Conservation (phyloP, 192 early-diverging fungal species). For the Thoreauomyces humboldtii region DNA sequence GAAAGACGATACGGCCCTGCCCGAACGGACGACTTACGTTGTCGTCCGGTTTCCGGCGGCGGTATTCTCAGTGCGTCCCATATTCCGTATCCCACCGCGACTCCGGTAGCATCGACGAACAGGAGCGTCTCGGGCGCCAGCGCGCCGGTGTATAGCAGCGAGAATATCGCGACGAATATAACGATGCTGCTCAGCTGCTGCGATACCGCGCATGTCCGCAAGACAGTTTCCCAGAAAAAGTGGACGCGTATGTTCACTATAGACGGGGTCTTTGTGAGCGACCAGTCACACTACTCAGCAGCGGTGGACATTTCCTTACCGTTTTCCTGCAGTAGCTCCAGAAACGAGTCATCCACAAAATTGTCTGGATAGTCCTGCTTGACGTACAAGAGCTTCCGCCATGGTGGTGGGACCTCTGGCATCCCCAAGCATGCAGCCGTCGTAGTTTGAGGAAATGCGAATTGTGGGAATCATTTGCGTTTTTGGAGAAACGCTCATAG, state of each 20-base stretch:
- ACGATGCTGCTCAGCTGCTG: slow-evolving; percentile 84
- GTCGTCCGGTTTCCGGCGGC: not conserved
- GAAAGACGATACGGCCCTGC: too few species aligned
- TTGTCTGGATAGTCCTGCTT: slow-evolving; percentile 89
- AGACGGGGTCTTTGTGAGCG: not conserved
- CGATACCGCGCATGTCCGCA: slow-evolving; percentile 27
- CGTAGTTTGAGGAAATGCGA: too few species aligned
- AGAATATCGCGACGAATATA: slow-evolving; percentile 88
- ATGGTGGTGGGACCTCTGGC: slow-evolving; percentile 31
- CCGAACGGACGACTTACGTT: too few species aligned
- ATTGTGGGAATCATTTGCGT: too few species aligned
- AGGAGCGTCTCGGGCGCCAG: slow-evolving; percentile 61
- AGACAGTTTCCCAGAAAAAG: slow-evolving; percentile 71
- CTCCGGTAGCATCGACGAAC: slow-evolving; percentile 51
- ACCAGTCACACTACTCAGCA: too few species aligned
- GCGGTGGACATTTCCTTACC: too few species aligned
- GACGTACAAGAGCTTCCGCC: slow-evolving; percentile 83
- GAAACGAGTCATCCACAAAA: slow-evolving; percentile 85
- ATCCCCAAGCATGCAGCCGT: too few species aligned
- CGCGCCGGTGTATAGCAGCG: slow-evolving; percentile 59
- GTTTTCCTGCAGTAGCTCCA: slow-evolving; percentile 87
- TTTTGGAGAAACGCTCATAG: too few species aligned
- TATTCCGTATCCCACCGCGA: slow-evolving; percentile 65
- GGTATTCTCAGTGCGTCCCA: slow-evolving; percentile 50
- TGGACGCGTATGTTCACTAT: slow-evolving; percentile 79